These are phyloP conservation scores for Hippophae rhamnoides DNA, from an alignment of 306 rosid genomes.

Conservation along the genomic window DNA sequence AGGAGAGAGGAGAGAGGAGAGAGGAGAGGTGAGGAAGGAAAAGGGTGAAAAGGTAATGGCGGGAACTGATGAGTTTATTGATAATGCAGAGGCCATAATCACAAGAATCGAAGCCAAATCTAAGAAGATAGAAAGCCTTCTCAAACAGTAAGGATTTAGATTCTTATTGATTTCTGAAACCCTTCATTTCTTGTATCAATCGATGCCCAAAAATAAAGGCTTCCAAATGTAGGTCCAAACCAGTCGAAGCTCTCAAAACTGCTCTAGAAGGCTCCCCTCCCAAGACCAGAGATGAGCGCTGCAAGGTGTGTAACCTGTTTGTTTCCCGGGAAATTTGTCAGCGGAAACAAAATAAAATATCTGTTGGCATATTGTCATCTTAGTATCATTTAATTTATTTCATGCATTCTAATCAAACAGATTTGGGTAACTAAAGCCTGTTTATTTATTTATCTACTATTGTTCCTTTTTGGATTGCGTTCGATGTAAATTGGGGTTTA, in stretches of 20 bases:
- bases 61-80: conserved; percentile 45
- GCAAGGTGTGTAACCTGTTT: conserved; percentile 46
- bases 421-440: neutral
- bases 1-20: neutral
- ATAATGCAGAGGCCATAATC: conserved; percentile 86
- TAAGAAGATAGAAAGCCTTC: conserved; percentile 87
- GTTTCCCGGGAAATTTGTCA: neutral
- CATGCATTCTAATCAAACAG: neutral
- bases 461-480: conserved; percentile 3
- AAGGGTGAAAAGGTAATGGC: conserved; percentile 34
- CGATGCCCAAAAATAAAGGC: neutral
- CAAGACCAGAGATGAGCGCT: conserved; percentile 76
- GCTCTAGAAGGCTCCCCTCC: conserved; percentile 96
- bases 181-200: neutral
- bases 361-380: neutral
- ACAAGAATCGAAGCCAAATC: conserved; percentile 90
- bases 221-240: conserved; percentile 47
- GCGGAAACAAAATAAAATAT: neutral
- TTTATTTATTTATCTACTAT: neutral
- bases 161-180: neutral
- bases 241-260: conserved; percentile 87
- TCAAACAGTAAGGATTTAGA: conserved; percentile 52
- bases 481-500: conserved; percentile 9
- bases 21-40: neutral
- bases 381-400: neutral